Percentiles rank a stretch among this genome's conserved stretches.
Evolutionary conservation across 495 filamentous ascomycete species (phyloP).

Genomic region (Choiromyces venosus): DNA sequence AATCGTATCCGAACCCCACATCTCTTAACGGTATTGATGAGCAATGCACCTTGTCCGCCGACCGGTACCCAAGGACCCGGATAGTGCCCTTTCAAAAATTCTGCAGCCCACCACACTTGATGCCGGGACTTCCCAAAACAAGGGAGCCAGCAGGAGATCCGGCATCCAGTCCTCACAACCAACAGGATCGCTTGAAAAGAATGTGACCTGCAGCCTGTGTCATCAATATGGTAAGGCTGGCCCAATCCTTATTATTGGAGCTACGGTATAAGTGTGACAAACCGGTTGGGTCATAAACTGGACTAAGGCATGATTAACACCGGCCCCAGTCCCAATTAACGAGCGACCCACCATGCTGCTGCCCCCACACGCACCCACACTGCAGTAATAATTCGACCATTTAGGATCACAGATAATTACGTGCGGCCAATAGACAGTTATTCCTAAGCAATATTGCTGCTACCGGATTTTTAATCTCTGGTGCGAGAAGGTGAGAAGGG

Average conservation of each 20-base stretch:
- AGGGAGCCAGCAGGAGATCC: background rate
- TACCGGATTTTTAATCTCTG: background rate
- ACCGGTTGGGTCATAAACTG: background rate
- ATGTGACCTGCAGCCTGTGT: background rate
- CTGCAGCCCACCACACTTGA: background rate
- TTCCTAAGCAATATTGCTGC: background rate
- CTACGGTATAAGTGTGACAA: background rate
- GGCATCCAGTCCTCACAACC: too few species aligned
- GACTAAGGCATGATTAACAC: background rate
- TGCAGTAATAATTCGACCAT: background rate
- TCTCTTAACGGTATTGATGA: background rate
- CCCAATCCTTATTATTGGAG: background rate
- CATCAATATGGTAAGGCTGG: background rate
- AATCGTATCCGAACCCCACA: background rate
- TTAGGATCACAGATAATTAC: background rate
- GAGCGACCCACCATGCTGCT: background rate
- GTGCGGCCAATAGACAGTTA: background rate
- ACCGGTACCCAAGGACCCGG: background rate
- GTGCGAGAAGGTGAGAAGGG: too few species aligned
- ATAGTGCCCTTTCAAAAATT: background rate
- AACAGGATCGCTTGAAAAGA: background rate
- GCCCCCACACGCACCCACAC: background rate
- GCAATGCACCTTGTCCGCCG: background rate
- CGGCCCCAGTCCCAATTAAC: too few species aligned
- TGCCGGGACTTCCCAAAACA: background rate